Conservation (phyloP, 495 filamentous ascomycete species). For the Astrothelium subdiscretum region DNA sequence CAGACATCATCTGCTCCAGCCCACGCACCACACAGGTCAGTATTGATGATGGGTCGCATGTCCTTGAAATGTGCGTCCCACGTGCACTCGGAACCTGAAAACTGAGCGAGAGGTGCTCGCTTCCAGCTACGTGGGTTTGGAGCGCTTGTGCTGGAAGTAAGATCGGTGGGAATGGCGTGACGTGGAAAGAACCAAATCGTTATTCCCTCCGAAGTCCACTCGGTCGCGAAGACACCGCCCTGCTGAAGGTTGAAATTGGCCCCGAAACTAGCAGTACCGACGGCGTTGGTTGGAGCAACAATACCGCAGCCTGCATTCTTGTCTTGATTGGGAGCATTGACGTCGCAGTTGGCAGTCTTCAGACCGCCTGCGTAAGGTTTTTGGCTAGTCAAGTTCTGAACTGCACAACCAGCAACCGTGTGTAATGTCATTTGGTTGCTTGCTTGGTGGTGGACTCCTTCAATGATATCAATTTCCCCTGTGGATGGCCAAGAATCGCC, state of each 20-base stretch:
- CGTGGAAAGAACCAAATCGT: slow-evolving; percentile 23
- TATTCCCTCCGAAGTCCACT: slow-evolving; percentile 22
- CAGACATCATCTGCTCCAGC: slow-evolving; percentile 18
- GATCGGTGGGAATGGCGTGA: slow-evolving; percentile 12
- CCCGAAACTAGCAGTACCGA: slow-evolving; percentile 17
- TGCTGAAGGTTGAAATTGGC: slow-evolving; percentile 19
- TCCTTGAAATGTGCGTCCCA: slow-evolving; percentile 17
- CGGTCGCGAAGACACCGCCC: slow-evolving; percentile 22
- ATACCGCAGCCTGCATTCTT: slow-evolving; percentile 23
- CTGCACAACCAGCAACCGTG: slow-evolving; percentile 21
- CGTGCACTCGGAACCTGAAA: slow-evolving; percentile 18
- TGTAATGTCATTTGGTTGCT: slow-evolving; percentile 27
- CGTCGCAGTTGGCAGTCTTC: slow-evolving; percentile 20
- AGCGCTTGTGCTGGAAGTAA: slow-evolving; percentile 5
- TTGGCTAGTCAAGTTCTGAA: slow-evolving; percentile 6
- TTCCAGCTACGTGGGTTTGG: slow-evolving; percentile 20
- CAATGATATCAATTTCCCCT: slow-evolving; percentile 31
- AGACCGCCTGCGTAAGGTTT: slow-evolving; percentile 17
- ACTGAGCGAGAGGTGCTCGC: slow-evolving; percentile 17
- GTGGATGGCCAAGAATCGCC: slow-evolving; percentile 14
- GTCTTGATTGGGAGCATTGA: slow-evolving; percentile 18
- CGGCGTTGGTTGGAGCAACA: background rate
- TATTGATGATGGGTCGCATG: slow-evolving; percentile 24
- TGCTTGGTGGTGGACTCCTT: slow-evolving; percentile 23
- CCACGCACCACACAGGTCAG: slow-evolving; percentile 25